These are phyloP conservation scores for Nigrospora sphaerica DNA, from an alignment of 2,329 filamentous ascomycete genomes.

Conservation along the genomic window DNA sequence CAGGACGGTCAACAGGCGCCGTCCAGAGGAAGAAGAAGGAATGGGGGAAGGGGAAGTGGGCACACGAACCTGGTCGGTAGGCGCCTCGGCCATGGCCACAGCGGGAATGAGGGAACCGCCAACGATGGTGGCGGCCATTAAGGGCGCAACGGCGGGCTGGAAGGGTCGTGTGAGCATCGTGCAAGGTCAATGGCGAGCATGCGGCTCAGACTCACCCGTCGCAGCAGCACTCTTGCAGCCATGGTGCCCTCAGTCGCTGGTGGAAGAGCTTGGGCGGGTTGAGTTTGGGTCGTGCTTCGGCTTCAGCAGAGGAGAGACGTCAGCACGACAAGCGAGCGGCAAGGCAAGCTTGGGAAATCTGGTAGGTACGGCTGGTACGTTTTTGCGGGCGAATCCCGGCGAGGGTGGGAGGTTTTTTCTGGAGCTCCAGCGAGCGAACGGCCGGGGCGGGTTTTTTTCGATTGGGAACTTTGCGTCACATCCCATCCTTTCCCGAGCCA, in stretches of 20 bases:
- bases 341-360: neutral
- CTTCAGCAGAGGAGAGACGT: neutral
- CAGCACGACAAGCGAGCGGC: neutral
- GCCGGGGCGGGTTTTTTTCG: no score
- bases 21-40: no score
- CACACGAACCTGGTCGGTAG: slow-evolving; percentile 1
- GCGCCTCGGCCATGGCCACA: slow-evolving; percentile 39
- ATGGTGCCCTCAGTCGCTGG: slow-evolving; percentile 46
- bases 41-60: neutral
- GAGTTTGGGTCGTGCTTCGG: slow-evolving; percentile 1
- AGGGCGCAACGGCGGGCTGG: slow-evolving; percentile 43
- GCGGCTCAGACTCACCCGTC: slow-evolving; percentile 35
- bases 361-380: neutral
- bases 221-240: slow-evolving; percentile 54
- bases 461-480: no score
- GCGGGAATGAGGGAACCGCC: slow-evolving; percentile 26
- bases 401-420: neutral
- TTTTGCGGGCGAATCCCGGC: slow-evolving; percentile 1
- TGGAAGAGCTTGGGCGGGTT: slow-evolving; percentile 9
- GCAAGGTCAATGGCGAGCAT: slow-evolving; percentile 5
- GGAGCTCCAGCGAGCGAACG: neutral
- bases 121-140: slow-evolving; percentile 38
- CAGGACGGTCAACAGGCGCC: neutral
- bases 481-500: no score
- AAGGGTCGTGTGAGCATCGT: slow-evolving; percentile 20